Evolutionary conservation across 73 alveolate species (phyloP).

Genomic region (Paramecium pentaurelia): DNA sequence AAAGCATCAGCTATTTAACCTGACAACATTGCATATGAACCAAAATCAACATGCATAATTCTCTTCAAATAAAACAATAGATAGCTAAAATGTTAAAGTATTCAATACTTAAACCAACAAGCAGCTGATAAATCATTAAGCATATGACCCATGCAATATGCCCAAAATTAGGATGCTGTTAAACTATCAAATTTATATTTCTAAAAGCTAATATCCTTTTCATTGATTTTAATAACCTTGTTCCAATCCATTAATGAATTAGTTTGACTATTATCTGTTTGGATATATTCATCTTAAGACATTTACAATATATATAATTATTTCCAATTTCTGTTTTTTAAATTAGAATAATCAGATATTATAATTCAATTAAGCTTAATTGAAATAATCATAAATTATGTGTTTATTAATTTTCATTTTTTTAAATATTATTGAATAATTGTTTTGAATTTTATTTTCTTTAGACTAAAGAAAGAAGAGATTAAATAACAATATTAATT

Average conservation of each 20-base stretch:
- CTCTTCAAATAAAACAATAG: conserved; percentile 30
- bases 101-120: conserved; percentile 61
- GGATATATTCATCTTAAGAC: background rate
- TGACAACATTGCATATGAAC: conserved; percentile 65
- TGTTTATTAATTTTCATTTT: too few relatives aligned
- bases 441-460: too few relatives aligned
- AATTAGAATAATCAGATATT: background rate
- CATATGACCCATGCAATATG: conserved; percentile 66
- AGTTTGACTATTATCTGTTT: background rate
- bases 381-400: too few relatives aligned
- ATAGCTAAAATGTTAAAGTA: background rate
- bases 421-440: too few relatives aligned
- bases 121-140: conserved; percentile 67
- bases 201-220: background rate
- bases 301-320: background rate
- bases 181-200: conserved; percentile 55
- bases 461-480: too few relatives aligned
- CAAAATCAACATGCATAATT: conserved; percentile 39
- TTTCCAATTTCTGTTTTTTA: background rate
- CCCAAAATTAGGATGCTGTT: conserved; percentile 59
- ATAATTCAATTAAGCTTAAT: background rate
- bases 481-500: too few relatives aligned
- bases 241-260: background rate
- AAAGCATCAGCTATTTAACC: conserved; percentile 85
- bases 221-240: background rate